Evolutionary conservation across 169 alveolate genomes (phyloP).

Genomic region (Cryptosporidium xiaoi): DNA sequence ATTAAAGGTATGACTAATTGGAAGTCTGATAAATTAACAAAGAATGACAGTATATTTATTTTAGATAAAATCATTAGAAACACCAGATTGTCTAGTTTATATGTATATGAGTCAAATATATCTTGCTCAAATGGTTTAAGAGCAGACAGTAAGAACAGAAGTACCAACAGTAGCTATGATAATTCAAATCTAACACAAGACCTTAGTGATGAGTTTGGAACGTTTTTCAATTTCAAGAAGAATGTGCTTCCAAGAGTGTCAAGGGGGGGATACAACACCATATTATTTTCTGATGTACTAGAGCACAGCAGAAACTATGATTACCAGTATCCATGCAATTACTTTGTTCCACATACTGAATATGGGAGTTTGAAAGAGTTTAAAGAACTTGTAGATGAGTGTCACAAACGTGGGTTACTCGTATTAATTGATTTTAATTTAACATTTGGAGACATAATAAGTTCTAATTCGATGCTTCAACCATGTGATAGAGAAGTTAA

Average conservation of each 20-base stretch:
- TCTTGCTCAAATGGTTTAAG: slow-evolving; percentile 77
- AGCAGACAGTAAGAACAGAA: no score
- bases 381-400: slow-evolving; percentile 36
- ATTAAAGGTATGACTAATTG: no score
- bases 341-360: slow-evolving; percentile 45
- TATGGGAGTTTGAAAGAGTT: slow-evolving; percentile 62
- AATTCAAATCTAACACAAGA: no score
- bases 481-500: slow-evolving; percentile 58
- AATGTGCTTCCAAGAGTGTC: slow-evolving; percentile 90
- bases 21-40: background rate
- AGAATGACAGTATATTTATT: background rate
- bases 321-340: slow-evolving; percentile 48
- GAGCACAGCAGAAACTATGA: slow-evolving; percentile 80
- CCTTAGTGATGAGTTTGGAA: background rate
- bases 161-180: no score
- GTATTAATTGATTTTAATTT: slow-evolving; percentile 51
- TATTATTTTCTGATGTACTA: slow-evolving; percentile 66
- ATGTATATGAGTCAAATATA: slow-evolving; percentile 92
- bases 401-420: slow-evolving; percentile 51
- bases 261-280: slow-evolving; percentile 87
- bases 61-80: background rate
- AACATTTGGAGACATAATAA: slow-evolving; percentile 59
- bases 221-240: slow-evolving; percentile 87
- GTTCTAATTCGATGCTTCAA: slow-evolving; percentile 44
- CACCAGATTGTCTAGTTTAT: slow-evolving; percentile 76